Evolutionary conservation across 345 rosid species (phyloP), one percentile per base, ranked within the genome.

Genomic region (Citrus unshiu): DNA sequence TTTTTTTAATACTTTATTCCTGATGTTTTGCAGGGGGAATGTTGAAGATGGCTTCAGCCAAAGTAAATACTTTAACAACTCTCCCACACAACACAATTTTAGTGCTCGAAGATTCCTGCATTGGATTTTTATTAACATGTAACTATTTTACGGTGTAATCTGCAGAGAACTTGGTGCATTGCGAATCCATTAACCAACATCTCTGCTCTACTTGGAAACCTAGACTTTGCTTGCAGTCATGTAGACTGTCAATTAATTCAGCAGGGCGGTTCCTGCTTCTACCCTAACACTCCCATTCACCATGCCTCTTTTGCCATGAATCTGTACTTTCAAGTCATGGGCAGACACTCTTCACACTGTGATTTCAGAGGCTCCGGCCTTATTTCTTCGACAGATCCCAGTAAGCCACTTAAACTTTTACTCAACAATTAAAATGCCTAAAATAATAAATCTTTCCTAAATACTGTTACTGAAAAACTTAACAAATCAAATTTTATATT

Each of bases 221-320:
- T 78, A 9, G 80, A 78, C 60, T 78, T 70, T 71, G 80, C 75
- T 56, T 60, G 75, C 68, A 70, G 34, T 22, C 68, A 43, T 40
- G 78, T 82, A 10, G 70, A 69, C 51, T 82, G 84, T 54, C 54
- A n/a, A 6, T 24, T 7, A 3, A 64, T 79, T 18, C 77, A 71
- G 64, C 35, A 62, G 56, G 81, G 76, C 1, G 76, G 81, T 51
- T 78, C 76, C 34, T 78, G 81, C 49, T 78, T 78, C 39, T 63
- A 32, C 37, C 76, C 81, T 2, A 70, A 78, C 51, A 78, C 63
- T 43, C n/a, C 27, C 21, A 22, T 70, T 30, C 70, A 78, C 76
- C 81, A 62, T 51, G 81, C 81, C 22, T 61, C 76, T 2, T 70
- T 70, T 21, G 81, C 81, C 65, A 78, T 78, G 81, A 78, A 78